Base-by-base conservation (phyloP, 1,139 yeast species). In the Groenewaldozyma auringiensis region DNA sequence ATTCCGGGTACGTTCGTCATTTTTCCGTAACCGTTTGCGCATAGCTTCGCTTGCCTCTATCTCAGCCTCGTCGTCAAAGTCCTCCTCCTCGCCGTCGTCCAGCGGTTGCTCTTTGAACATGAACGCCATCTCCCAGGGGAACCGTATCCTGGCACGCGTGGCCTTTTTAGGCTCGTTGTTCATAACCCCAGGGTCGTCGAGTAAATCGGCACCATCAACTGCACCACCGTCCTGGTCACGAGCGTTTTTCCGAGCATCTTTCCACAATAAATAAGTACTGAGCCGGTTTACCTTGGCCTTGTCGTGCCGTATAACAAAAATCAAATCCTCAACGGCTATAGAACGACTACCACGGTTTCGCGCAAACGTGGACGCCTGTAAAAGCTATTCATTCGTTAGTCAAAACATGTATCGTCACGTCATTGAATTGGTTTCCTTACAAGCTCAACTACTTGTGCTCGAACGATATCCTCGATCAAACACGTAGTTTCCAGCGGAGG, bases 181-280 rank as follows among this genome's bases (percentile, higher is more conserved):
- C 54, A 52, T 53, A 27, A 57, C 50, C 14, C 63, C 63, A 2
- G 68, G 61, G 34, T 75, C 81, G n/a, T 75, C 81, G 8, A 74
- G 59, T 38, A 74, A 58, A 45, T 75, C 81, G 3, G 74, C 70
- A 1, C 76, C 78, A 18, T 74, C 78, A 29, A 82, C 89, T 8
- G 88, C 94, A 16, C 89, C 92, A 47, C 79, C 79, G 56, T 89
- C 98, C 63, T 89, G 95, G 54, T 92, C 98, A 58, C 86, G 86
- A 13, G 98, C 97, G 65, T 92, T 92, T 62, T 94, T 94, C 47
- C 99, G 79, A 42, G 94, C 92, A 63, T 94, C 99, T 58, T 92
- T 92, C 99, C 99, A 92, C 1, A 95, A 84, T 33, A 92, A 68
- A 57, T 94, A 92, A 0, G 96, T 89, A 55, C 95, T 72, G 44